Conservation (phyloP, 2,329 filamentous ascomycete genomes). For the Aspergillus calidoustus region DNA sequence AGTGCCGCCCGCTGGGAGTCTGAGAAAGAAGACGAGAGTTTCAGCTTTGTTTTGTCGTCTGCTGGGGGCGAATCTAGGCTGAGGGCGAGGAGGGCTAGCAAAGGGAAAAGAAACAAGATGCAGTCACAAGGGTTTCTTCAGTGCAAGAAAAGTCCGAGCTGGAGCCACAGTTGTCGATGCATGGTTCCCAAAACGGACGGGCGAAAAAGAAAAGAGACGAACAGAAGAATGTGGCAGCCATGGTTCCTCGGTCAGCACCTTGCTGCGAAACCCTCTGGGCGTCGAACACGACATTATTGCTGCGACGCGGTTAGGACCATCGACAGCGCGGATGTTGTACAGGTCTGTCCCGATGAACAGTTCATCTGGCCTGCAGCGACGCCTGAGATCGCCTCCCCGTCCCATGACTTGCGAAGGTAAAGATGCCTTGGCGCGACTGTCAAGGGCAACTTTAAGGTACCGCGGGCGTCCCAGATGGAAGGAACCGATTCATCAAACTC, state of each 20-base stretch:
- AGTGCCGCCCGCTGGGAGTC: slow-evolving; percentile 4
- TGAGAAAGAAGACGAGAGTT: slow-evolving; percentile 15
- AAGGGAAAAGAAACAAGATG: neutral
- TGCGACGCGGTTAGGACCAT: slow-evolving; percentile 2
- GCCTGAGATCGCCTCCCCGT: slow-evolving; percentile 21
- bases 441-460: slow-evolving; percentile 30
- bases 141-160: slow-evolving; percentile 12
- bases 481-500: neutral
- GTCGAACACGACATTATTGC: neutral
- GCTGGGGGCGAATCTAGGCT: slow-evolving; percentile 8
- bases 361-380: slow-evolving; percentile 13
- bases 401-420: slow-evolving; percentile 1
- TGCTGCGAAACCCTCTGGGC: neutral
- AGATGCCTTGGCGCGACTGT: slow-evolving; percentile 33
- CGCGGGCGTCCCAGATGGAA: slow-evolving; percentile 14
- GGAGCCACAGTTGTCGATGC: slow-evolving; percentile 1
- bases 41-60: slow-evolving; percentile 23
- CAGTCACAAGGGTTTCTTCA: slow-evolving; percentile 8
- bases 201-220: neutral
- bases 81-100: neutral
- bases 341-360: slow-evolving; percentile 10
- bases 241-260: slow-evolving; percentile 16
- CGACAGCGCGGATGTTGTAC: neutral
- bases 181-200: slow-evolving; percentile 16
- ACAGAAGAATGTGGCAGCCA: slow-evolving; percentile 18